Evolutionary conservation across 2,329 filamentous ascomycete species (phyloP).

Genomic region (Aaosphaeria pasadenensis): DNA sequence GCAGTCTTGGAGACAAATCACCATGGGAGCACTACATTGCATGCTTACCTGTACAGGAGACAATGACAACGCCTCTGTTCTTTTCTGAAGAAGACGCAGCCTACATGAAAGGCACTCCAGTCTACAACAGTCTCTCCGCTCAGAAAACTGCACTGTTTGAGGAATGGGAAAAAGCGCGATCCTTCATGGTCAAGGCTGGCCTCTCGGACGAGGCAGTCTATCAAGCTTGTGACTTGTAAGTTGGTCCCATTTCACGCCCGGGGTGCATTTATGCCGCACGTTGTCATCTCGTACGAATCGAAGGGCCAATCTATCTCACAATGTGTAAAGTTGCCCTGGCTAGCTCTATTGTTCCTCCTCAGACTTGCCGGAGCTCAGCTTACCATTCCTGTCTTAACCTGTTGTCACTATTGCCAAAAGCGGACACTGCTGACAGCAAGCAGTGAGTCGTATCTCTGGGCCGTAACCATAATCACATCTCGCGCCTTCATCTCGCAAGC

Average conservation of each 20-base stretch:
- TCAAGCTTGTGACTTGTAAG: conserved; percentile 4
- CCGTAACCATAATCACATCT: conserved; percentile 51
- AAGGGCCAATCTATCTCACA: no score
- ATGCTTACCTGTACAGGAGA: conserved; percentile 27
- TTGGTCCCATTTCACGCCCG: neutral
- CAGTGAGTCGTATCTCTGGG: conserved; percentile 50
- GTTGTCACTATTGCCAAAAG: neutral
- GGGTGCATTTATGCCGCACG: no score
- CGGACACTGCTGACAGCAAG: conserved; percentile 11
- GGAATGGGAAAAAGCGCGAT: conserved; percentile 18
- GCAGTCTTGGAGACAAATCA: conserved; percentile 16
- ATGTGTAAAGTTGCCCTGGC: no score
- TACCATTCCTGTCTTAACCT: neutral
- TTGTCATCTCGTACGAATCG: no score
- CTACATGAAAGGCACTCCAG: conserved; percentile 35
- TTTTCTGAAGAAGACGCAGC: conserved; percentile 32
- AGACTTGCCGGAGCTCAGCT: neutral
- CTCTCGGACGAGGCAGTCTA: neutral
- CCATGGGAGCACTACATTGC: conserved; percentile 37
- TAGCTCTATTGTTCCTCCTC: no score
- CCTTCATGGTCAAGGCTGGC: conserved; percentile 1
- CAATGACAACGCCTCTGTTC: conserved; percentile 37
- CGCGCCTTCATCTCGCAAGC: conserved; percentile 48
- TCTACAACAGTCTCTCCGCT: conserved; percentile 22
- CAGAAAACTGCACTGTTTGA: conserved; percentile 15